Evolutionary conservation across 768 basidiomycete genomes (phyloP), one percentile per base, ranked within the genome.

Genomic region (Podaxis sp.): DNA sequence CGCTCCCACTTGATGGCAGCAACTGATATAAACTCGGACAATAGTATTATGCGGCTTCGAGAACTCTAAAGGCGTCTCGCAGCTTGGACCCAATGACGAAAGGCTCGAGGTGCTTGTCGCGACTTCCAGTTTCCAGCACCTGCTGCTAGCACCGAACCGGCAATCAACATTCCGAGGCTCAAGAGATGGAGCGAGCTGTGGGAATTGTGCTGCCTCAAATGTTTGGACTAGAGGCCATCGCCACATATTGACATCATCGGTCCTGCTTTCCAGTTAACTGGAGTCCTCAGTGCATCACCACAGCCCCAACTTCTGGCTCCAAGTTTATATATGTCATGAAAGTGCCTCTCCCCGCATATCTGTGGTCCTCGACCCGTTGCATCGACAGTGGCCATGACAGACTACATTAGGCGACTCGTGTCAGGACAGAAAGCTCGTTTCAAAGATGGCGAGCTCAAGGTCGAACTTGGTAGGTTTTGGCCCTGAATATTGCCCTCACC

Each of bases 341-440:
- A 21, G 18, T 27, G 9, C 10, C 23, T 23, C n/a, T 11, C 35
- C 1, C 23, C 32, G 9, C 27, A n/a, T 14, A n/a, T 5, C 36
- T 37, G 16, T 21, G 16, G 28, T 32, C 25, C 37, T 48, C 55
- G 36, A 63, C 51, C 46, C 52, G 21, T 44, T 21, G 11, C 48
- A 47, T 46, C 44, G 14, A 36, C 21, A 18, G 23, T 5, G 14
- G 53, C 60, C 38, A 89, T 90, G 86, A 70, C 84, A 28, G 83
- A 88, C 71, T 86, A 82, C 64, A 77, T 91, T 13, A 82, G 87
- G 10, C 82, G 88, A 11, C 68, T 93, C 1, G 91, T 94, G 2
- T 92, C 90, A n/a, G 91, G 92, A 0, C 77, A 81, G 52, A 95
- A 93, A 67, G 84, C 90, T 4, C 79, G 93, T 14, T 91, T 87